Conservation (phyloP, 2,329 filamentous ascomycete genomes). For the Parascedosporium putredinis region DNA sequence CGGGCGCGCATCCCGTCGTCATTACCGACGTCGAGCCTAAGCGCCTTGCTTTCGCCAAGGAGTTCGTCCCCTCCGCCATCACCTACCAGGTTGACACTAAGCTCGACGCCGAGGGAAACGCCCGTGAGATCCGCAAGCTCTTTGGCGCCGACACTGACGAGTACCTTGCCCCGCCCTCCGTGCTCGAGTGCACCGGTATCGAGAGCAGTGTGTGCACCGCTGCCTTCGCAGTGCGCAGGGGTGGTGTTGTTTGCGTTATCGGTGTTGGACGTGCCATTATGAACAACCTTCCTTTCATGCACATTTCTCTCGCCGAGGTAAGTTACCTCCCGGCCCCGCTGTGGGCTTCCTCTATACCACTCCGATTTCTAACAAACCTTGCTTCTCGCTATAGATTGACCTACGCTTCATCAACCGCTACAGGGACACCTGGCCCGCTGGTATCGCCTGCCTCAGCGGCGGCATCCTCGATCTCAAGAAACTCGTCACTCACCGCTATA, state of each 20-base stretch:
- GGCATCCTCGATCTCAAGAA: slow-evolving; percentile 48
- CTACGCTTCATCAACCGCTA: slow-evolving; percentile 63
- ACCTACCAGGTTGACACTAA: slow-evolving; percentile 42
- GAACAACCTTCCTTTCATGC: slow-evolving; percentile 59
- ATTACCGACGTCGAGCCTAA: slow-evolving; percentile 51
- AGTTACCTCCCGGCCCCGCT: neutral
- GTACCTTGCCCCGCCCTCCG: slow-evolving; percentile 45
- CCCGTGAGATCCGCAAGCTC: slow-evolving; percentile 38
- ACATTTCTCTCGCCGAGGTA: slow-evolving; percentile 46
- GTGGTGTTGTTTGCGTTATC: slow-evolving; percentile 52
- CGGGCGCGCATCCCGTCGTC: slow-evolving; percentile 52
- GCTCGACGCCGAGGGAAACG: slow-evolving; percentile 37
- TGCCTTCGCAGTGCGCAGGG: slow-evolving; percentile 43
- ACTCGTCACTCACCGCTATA: slow-evolving; percentile 54
- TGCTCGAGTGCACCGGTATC: slow-evolving; percentile 57
- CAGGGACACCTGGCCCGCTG: slow-evolving; percentile 58
- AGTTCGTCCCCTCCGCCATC: slow-evolving; percentile 41
- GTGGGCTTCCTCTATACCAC: too few species aligned
- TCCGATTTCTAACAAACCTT: neutral
- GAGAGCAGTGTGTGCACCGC: slow-evolving; percentile 53
- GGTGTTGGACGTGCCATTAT: slow-evolving; percentile 51
- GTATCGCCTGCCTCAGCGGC: slow-evolving; percentile 48
- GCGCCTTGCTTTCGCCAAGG: slow-evolving; percentile 46
- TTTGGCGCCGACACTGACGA: slow-evolving; percentile 37
- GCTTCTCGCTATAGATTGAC: slow-evolving; percentile 41